These are phyloP conservation scores for Starmerella powellii DNA, from an alignment of 805 yeast species.

Conservation along the genomic window DNA sequence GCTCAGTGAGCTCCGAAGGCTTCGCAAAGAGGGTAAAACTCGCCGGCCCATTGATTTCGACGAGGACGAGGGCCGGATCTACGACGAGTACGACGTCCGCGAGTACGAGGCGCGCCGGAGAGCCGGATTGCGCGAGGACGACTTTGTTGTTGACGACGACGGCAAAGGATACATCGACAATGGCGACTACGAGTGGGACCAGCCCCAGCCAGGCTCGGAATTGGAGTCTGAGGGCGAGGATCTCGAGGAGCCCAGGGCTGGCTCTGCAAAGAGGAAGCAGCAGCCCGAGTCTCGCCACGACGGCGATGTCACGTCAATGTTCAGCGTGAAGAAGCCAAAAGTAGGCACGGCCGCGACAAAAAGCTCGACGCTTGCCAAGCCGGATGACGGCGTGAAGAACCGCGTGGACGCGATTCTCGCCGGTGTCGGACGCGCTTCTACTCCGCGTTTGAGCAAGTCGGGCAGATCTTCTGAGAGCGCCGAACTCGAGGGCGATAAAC, in stretches of 20 bases:
- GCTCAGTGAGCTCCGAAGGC: conserved; percentile 18
- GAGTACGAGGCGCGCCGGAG: conserved; percentile 66
- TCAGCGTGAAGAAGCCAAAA: conserved; percentile 10
- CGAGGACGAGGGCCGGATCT: conserved; percentile 47
- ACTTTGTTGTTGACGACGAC: conserved; percentile 86
- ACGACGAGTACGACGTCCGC: conserved; percentile 79
- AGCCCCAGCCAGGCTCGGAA: conserved; percentile 30
- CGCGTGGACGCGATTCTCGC: conserved; percentile 11
- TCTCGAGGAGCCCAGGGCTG: conserved; percentile 18
- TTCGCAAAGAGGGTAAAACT: conserved; percentile 32
- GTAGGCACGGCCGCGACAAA: not conserved
- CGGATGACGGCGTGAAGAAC: not conserved
- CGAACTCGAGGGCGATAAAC: too few species aligned
- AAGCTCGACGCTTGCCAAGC: not conserved
- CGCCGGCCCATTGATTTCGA: conserved; percentile 36
- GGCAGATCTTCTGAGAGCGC: too few species aligned
- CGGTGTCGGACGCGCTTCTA: conserved; percentile 4
- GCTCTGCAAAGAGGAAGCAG: conserved; percentile 28
- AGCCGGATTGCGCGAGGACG: conserved; percentile 72
- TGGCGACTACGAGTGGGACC: conserved; percentile 84
- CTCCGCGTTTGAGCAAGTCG: too few species aligned
- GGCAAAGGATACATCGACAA: conserved; percentile 91
- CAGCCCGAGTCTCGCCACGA: conserved; percentile 26
- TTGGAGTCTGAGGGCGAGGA: conserved; percentile 25
- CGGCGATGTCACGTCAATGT: conserved; percentile 32